A percentile compares a stretch with the other conserved stretches of the same genome.
These are phyloP conservation scores for Mortierella polycephala DNA, from an alignment of 371 early-diverging fungal species.

Conservation along the genomic window DNA sequence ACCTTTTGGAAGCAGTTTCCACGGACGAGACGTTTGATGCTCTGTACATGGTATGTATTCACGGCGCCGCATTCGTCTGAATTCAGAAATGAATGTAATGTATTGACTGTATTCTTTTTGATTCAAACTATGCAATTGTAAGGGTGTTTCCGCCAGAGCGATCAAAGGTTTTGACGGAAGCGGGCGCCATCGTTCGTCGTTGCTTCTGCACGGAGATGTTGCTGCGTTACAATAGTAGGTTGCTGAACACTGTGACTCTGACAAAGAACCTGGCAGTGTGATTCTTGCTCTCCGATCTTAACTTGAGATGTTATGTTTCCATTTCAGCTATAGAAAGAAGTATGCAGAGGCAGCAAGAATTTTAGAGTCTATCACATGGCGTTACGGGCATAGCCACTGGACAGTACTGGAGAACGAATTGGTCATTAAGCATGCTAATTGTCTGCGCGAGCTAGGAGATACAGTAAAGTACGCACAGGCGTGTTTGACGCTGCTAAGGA, in stretches of 20 bases:
- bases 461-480: constrained; percentile 67
- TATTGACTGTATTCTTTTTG: background rate
- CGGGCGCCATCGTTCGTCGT: constrained; percentile 67
- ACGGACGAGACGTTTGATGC: constrained; percentile 77
- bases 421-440: constrained; percentile 77
- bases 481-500: constrained; percentile 66
- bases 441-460: constrained; percentile 69
- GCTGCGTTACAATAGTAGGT: constrained; percentile 83
- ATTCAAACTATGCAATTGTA: background rate
- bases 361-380: constrained; percentile 72
- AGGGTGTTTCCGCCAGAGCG: constrained; percentile 60
- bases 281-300: too few species aligned
- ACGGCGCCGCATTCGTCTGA: background rate
- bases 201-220: constrained; percentile 78
- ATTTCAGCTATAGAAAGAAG: constrained; percentile 68
- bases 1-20: constrained; percentile 70
- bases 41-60: constrained; percentile 72
- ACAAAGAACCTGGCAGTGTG: background rate
- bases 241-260: background rate
- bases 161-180: constrained; percentile 78
- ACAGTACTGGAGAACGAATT: constrained; percentile 74
- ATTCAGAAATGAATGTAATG: background rate
- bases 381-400: constrained; percentile 79
- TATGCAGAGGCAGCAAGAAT: constrained; percentile 76
- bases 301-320: background rate